A percentile compares a stretch with the other conserved stretches of the same genome.
Conservation (phyloP, 1,284 basidiomycete genomes). For the Stygiomarasmius scandens region DNA sequence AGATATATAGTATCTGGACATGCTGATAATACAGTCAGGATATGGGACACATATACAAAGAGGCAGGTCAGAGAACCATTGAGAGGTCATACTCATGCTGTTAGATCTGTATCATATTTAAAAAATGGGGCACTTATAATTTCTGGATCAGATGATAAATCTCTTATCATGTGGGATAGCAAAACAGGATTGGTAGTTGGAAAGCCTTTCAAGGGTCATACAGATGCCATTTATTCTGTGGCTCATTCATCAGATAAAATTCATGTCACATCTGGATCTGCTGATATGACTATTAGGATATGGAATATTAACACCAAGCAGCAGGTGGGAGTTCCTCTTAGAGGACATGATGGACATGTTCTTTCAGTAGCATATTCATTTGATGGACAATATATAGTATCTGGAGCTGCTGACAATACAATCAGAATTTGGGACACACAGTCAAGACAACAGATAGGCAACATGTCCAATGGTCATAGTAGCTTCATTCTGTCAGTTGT, state of each 20-base stretch:
- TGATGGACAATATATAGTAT: slow-evolving; percentile 20
- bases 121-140: background rate
- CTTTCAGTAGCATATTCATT: slow-evolving; percentile 11
- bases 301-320: slow-evolving; percentile 24
- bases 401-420: slow-evolving; percentile 23
- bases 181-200: background rate
- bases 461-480: slow-evolving; percentile 3
- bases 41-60: background rate
- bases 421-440: slow-evolving; percentile 25
- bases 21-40: background rate
- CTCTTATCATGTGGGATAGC: background rate
- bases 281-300: slow-evolving; percentile 23
- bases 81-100: background rate
- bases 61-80: too few species aligned
- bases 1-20: background rate
- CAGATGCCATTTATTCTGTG: background rate
- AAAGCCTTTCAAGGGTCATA: background rate
- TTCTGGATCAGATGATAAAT: slow-evolving; percentile 2
- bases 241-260: slow-evolving; percentile 13
- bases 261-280: slow-evolving; percentile 21
- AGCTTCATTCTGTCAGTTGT: slow-evolving; percentile 17
- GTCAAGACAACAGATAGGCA: slow-evolving; percentile 8
- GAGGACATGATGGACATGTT: background rate
- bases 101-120: background rate
- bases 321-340: background rate